Evolutionary conservation across 345 rosid species (phyloP).

Genomic region (Murraya koenigii): DNA sequence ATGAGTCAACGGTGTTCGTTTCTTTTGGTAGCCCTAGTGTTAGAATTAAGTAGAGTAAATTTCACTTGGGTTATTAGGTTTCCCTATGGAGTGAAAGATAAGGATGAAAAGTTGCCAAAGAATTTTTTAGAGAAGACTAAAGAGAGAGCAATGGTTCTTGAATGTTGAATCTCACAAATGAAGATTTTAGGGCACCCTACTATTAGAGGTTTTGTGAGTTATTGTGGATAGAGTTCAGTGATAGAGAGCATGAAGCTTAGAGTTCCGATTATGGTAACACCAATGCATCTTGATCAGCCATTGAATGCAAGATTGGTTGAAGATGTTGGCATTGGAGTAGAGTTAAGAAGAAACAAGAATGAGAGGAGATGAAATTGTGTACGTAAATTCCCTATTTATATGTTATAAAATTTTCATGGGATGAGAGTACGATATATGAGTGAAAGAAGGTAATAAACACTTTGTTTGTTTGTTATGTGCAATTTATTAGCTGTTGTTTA

Average conservation of each 20-base stretch:
- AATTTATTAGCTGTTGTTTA: too few species aligned
- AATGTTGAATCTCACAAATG: not conserved
- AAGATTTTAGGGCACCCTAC: not conserved
- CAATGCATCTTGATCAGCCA: not conserved
- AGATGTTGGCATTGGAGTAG: not conserved
- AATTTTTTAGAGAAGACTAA: not conserved
- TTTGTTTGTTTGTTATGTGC: too few species aligned
- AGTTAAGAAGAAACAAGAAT: not conserved
- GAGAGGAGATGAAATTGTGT: not conserved
- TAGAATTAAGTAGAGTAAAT: constrained; percentile 27
- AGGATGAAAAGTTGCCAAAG: not conserved
- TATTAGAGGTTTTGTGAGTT: not conserved
- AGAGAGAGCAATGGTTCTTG: not conserved
- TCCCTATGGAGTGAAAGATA: not conserved
- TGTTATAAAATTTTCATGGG: too few species aligned
- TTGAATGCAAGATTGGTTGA: not conserved
- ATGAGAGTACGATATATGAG: too few species aligned
- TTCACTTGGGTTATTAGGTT: not conserved
- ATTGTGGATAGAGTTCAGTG: not conserved
- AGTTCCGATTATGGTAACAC: not conserved
- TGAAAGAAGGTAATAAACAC: not conserved
- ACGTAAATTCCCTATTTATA: too few species aligned
- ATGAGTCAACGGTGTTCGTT: constrained; percentile 28
- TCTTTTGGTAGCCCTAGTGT: constrained; percentile 40
- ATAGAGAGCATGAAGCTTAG: not conserved